Evolutionary conservation across 75 land plant genomes (phyloP).

Genomic region (Pinus albicaulis): DNA sequence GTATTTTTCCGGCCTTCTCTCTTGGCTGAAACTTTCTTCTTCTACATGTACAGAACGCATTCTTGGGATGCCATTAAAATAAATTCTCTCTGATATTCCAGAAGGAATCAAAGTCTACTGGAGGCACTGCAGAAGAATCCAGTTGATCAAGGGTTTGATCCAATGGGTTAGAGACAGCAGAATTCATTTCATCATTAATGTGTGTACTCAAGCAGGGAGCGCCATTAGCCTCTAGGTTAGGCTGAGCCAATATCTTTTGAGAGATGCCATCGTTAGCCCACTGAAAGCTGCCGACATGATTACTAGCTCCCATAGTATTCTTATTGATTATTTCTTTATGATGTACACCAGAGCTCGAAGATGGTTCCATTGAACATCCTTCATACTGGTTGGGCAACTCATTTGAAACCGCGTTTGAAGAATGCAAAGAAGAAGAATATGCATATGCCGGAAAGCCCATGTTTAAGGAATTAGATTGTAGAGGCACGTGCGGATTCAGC

Average conservation of each 20-base stretch:
- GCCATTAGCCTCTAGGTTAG: neutral
- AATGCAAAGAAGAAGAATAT: neutral
- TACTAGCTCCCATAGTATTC: neutral
- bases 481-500: neutral
- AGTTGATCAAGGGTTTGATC: neutral
- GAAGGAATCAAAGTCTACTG: conserved; percentile 5
- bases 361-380: neutral
- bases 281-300: neutral
- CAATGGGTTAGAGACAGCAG: neutral
- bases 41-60: no score
- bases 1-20: no score
- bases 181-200: neutral
- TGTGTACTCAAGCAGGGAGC: neutral
- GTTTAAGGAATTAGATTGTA: neutral
- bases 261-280: neutral
- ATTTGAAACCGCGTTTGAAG: neutral
- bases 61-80: no score
- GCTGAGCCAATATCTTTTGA: neutral
- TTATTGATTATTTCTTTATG: neutral
- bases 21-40: no score
- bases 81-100: conserved; percentile 1
- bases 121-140: conserved; percentile 1
- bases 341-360: neutral
- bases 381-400: no score
- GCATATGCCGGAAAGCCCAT: neutral